phyloP scores from a whole-genome alignment of 108 stramenopile genomes.

The Licmophora abbreviata region DNA sequence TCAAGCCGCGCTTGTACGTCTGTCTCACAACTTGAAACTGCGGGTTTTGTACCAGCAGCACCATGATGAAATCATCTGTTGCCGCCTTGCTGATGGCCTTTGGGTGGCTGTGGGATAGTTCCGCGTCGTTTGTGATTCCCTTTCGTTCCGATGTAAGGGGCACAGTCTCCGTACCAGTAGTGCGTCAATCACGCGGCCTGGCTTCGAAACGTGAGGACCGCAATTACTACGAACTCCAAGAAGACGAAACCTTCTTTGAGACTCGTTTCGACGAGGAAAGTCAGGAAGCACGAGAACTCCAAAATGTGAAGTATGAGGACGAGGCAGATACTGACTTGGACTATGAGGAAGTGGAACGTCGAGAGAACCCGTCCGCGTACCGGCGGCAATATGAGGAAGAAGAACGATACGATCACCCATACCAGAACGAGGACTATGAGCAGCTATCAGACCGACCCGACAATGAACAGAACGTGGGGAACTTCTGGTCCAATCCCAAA shows the following conservation, averaged over 20 bases:
- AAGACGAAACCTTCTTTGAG: not conserved
- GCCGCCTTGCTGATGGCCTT: too few relatives aligned
- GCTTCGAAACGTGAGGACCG: too few relatives aligned
- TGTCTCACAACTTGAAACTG: too few relatives aligned
- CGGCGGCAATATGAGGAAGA: not conserved
- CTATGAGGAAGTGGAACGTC: conserved; percentile 7
- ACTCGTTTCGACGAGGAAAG: conserved; percentile 1
- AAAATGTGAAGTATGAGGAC: conserved; percentile 3
- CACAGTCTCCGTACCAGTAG: too few relatives aligned
- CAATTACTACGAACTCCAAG: not conserved
- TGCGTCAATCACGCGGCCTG: too few relatives aligned
- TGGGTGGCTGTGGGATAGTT: too few relatives aligned
- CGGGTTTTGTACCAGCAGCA: too few relatives aligned
- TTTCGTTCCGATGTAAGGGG: too few relatives aligned
- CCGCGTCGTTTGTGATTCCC: too few relatives aligned
- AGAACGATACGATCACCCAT: conserved; percentile 15
- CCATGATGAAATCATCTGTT: too few relatives aligned
- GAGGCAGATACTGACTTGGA: conserved; percentile 12
- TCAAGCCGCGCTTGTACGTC: too few relatives aligned
- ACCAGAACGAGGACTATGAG: conserved; percentile 21
- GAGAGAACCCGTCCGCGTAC: conserved; percentile 3
- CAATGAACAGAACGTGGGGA: conserved; percentile 10
- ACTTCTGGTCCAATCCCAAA: conserved; percentile 48
- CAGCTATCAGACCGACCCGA: conserved; percentile 19
- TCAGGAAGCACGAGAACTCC: conserved; percentile 4